Evolutionary conservation across 176 grass and related monocot species (phyloP), one percentile per base, ranked within the genome.

Genomic region (Elaeis guineensis): DNA sequence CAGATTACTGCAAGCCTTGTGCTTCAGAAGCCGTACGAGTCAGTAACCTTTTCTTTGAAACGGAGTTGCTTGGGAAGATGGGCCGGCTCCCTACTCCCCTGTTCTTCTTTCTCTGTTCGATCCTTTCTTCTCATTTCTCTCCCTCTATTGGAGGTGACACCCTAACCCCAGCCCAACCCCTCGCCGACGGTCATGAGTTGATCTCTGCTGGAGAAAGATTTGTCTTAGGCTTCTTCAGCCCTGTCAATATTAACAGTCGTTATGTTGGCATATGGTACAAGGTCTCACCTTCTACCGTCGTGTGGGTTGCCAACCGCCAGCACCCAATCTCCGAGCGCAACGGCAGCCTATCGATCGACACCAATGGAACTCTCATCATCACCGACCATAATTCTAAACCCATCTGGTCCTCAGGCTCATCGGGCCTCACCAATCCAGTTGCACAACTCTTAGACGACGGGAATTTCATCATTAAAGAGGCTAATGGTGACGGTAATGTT

Each of bases 201-300:
- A 21, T 22, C 54, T 55, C 54, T 11, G 1, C 54, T 20, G 21
- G 21, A 6, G 54, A 12, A 6, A 55, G 16, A 3, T 55, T 55
- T 19, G 54, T 11, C 54, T 55, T 55, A 8, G 54, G 54, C 54
- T 55, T 55, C 54, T 55, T 55, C 54, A 55, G 5, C 17, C 54
- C 54, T 2, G 6, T 11, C 17, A 3, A 12, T 2, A 9, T 7
- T 12, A 55, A 2, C 5, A 55, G 9, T 55, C 54, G 19, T 5
- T 55, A 55, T 1, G 6, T 55, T 11, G 65, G 65, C 25, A 48
- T 68, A 1, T 68, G 64, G 64, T 66, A 66, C 22, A 66, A 66
- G 23, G 24, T 66, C 3, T 29, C 50, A 19, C 0, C 19, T 9
- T 50, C n/a, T 15, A 66, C 50, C 23, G 1, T 66, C 6, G 24